Conservation (phyloP, 2,329 filamentous ascomycete genomes). For the Davidsoniella neocaledoniae region DNA sequence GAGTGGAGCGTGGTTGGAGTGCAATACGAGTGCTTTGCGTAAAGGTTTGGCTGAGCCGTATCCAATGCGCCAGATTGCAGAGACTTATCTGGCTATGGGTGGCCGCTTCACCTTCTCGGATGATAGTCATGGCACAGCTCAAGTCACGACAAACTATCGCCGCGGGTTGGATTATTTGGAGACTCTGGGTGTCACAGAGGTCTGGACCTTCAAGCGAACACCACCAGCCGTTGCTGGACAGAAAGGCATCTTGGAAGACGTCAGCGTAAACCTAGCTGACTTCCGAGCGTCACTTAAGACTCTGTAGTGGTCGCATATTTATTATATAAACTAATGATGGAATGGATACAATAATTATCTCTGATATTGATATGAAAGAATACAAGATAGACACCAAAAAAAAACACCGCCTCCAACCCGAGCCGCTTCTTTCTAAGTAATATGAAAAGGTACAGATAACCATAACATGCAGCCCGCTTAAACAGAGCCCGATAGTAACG, state of each 20-base stretch:
- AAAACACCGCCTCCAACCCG: background rate
- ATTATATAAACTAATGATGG: background rate
- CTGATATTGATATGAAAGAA: background rate
- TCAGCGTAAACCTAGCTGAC: slow-evolving; percentile 25
- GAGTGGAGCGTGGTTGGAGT: slow-evolving; percentile 73
- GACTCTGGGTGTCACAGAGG: slow-evolving; percentile 42
- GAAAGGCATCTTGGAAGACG: slow-evolving; percentile 25
- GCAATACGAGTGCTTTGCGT: slow-evolving; percentile 72
- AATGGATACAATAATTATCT: background rate
- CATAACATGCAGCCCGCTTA: no score
- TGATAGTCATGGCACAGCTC: slow-evolving; percentile 78
- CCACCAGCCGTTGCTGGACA: slow-evolving; percentile 16
- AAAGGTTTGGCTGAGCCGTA: slow-evolving; percentile 90
- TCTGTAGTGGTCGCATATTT: background rate
- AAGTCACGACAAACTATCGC: slow-evolving; percentile 73
- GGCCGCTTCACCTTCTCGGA: slow-evolving; percentile 85
- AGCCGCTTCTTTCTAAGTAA: no score
- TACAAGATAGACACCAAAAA: background rate
- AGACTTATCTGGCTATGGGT: slow-evolving; percentile 53
- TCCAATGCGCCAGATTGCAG: slow-evolving; percentile 60
- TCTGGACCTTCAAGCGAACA: slow-evolving; percentile 38
- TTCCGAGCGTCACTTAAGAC: slow-evolving; percentile 21
- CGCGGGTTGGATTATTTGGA: slow-evolving; percentile 55
- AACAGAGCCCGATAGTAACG: no score
- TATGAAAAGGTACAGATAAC: background rate